Evolutionary conservation across 306 rosid genomes (phyloP).

Genomic region (Dryas octopetala): DNA sequence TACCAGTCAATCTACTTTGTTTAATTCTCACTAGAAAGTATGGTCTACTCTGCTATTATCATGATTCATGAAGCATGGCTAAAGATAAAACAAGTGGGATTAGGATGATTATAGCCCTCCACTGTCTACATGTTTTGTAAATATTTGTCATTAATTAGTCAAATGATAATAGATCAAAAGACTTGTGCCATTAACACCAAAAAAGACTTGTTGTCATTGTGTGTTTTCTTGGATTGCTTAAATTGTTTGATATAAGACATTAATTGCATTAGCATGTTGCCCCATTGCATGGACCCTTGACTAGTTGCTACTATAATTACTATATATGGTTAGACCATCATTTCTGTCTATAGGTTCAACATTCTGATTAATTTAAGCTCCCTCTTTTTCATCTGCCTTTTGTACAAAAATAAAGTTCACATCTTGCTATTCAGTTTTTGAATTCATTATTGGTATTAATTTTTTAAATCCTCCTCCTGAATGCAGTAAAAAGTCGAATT

Average conservation of each 20-base stretch:
- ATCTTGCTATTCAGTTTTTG: background rate
- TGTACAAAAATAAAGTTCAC: background rate
- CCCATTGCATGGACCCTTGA: background rate
- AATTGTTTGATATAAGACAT: background rate
- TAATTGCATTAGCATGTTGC: background rate
- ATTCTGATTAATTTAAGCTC: background rate
- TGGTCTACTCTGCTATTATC: too few relatives aligned
- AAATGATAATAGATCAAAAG: background rate
- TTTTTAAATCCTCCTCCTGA: conserved; percentile 21
- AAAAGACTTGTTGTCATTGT: background rate
- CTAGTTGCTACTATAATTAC: background rate
- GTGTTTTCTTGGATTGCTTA: background rate
- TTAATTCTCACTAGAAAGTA: background rate
- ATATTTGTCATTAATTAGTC: background rate
- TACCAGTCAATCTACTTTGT: background rate
- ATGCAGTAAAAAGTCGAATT: conserved; percentile 61
- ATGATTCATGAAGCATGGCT: too few relatives aligned
- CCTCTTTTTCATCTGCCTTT: background rate
- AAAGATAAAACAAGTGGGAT: too few relatives aligned
- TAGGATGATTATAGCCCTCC: background rate
- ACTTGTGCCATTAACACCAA: background rate
- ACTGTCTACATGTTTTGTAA: too few relatives aligned
- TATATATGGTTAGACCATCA: background rate
- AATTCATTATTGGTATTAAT: background rate
- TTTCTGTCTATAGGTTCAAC: conserved; percentile 1